Percentiles rank a stretch among this genome's conserved stretches.
Evolutionary conservation across 2,329 filamentous ascomycete species (phyloP).

Genomic region (Hypoxylon sp.): DNA sequence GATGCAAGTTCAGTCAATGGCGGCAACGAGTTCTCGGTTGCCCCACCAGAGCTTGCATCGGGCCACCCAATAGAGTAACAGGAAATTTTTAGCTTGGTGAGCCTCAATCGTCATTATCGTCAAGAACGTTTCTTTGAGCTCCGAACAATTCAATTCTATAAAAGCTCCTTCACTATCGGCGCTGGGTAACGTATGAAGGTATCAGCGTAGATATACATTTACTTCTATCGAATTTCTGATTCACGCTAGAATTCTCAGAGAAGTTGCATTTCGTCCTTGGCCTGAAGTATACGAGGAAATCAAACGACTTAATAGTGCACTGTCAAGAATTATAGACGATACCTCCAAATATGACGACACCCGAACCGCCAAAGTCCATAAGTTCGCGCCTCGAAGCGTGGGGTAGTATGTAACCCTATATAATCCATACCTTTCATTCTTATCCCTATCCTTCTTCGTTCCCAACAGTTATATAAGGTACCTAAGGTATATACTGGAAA

Average conservation of each 20-base stretch:
- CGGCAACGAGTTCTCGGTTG: not conserved
- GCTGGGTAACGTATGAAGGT: not conserved
- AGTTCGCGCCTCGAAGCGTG: constrained; percentile 58
- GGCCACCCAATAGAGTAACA: constrained; percentile 27
- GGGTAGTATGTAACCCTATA: constrained; percentile 60
- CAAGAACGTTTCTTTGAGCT: not conserved
- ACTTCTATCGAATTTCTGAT: too few species aligned
- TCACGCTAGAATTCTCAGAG: not conserved
- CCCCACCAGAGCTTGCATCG: constrained; percentile 3
- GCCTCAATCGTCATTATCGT: constrained; percentile 27
- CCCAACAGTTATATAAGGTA: not conserved
- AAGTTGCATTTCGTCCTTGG: too few species aligned
- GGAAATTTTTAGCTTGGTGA: constrained; percentile 18
- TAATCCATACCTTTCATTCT: not conserved
- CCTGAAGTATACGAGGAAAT: constrained; percentile 1
- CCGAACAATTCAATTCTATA: not conserved
- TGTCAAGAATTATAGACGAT: not conserved
- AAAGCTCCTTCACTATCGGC: not conserved
- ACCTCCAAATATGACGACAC: constrained; percentile 49
- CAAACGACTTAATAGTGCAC: not conserved
- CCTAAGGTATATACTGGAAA: too few species aligned
- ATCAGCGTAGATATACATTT: not conserved
- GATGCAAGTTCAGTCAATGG: not conserved
- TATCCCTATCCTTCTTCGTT: not conserved
- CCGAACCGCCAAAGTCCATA: constrained; percentile 51